Evolutionary conservation across 306 rosid species (phyloP).

Genomic region (Malus fusca): DNA sequence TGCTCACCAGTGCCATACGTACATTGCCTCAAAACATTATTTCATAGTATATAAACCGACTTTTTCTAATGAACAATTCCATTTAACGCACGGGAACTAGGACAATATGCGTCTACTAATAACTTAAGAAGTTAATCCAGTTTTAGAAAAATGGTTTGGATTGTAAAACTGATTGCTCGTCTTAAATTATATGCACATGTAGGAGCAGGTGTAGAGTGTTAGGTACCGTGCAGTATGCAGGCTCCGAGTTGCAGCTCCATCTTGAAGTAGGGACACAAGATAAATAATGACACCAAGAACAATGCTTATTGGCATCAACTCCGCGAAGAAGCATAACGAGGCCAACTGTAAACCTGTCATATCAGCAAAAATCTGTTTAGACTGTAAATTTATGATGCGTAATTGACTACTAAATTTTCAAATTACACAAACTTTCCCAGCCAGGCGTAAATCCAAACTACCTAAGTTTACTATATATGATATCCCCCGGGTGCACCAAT

Average conservation of each 20-base stretch:
- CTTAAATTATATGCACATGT: not conserved
- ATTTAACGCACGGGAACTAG: not conserved
- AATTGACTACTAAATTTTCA: not conserved
- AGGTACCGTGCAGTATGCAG: slow-evolving; percentile 69
- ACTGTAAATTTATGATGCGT: too few species aligned
- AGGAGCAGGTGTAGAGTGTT: not conserved
- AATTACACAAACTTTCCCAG: not conserved
- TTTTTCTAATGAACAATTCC: not conserved
- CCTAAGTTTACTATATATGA: not conserved
- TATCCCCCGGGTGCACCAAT: not conserved
- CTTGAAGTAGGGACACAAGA: slow-evolving; percentile 92
- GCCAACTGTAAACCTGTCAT: slow-evolving; percentile 65
- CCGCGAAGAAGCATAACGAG: slow-evolving; percentile 62
- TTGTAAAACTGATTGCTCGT: not conserved
- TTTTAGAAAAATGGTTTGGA: not conserved
- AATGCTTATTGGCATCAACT: slow-evolving; percentile 79
- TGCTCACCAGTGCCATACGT: not conserved
- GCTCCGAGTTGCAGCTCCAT: slow-evolving; percentile 80
- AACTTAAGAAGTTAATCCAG: not conserved
- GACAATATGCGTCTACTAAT: not conserved
- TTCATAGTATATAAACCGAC: not conserved
- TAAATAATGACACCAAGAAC: slow-evolving; percentile 97
- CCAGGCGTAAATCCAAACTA: not conserved
- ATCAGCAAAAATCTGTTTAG: not conserved
- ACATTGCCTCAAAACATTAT: too few species aligned